phyloP scores from a whole-genome alignment of 2,329 filamentous ascomycete species.

The Colletotrichum sp. region DNA sequence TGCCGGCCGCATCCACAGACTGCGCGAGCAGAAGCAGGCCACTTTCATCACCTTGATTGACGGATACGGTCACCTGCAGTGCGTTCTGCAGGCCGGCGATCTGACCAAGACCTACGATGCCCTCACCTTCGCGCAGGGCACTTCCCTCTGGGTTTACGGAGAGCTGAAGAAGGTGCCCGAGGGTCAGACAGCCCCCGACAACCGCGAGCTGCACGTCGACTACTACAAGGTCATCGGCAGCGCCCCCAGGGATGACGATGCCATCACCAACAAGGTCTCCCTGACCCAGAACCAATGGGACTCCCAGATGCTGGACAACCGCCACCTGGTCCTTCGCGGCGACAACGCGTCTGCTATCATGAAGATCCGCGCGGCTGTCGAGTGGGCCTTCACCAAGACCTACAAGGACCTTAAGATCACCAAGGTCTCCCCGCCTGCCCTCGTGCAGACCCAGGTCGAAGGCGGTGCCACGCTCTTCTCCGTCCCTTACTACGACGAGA shows the following conservation, averaged over 20 bases:
- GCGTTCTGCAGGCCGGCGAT: constrained; percentile 76
- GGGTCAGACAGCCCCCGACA: constrained; percentile 78
- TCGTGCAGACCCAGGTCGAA: constrained; percentile 95
- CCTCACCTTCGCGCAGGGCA: constrained; percentile 83
- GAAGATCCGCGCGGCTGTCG: constrained; percentile 82
- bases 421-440: constrained; percentile 87
- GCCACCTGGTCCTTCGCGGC: constrained; percentile 84
- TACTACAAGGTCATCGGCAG: constrained; percentile 82
- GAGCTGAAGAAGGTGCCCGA: constrained; percentile 83
- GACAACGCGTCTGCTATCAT: constrained; percentile 86
- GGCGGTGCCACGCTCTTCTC: constrained; percentile 91
- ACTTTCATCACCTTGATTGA: constrained; percentile 88
- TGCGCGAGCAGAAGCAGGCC: constrained; percentile 82
- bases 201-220: constrained; percentile 89
- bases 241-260: constrained; percentile 86
- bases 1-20: constrained; percentile 80
- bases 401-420: constrained; percentile 80
- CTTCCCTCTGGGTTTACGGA: constrained; percentile 83
- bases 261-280: constrained; percentile 80
- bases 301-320: constrained; percentile 75
- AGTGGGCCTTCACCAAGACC: constrained; percentile 79
- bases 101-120: constrained; percentile 93
- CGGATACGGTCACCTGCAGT: constrained; percentile 86
- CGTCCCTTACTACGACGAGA: constrained; percentile 87
- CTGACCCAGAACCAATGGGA: constrained; percentile 57